Evolutionary conservation across 2,329 filamentous ascomycete species (phyloP).

Genomic region (Curvularia sp.): DNA sequence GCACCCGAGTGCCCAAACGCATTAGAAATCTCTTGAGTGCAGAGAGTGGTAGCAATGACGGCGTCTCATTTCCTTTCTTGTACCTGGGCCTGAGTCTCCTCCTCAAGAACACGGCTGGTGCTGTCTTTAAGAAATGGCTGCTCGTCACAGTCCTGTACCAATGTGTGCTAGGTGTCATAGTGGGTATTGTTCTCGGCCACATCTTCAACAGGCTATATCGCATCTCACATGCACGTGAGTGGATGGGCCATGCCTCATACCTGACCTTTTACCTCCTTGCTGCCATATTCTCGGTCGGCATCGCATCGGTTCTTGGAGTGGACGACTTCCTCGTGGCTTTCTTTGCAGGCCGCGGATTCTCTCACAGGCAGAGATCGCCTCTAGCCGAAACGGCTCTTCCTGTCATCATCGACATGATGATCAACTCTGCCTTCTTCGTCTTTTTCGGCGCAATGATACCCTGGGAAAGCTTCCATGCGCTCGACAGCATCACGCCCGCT

Average conservation of each 20-base stretch:
- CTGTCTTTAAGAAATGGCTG: slow-evolving; percentile 60
- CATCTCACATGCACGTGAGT: slow-evolving; percentile 55
- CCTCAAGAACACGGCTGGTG: slow-evolving; percentile 47
- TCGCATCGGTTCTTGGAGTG: slow-evolving; percentile 59
- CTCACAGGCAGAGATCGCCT: slow-evolving; percentile 61
- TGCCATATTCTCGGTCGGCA: slow-evolving; percentile 59
- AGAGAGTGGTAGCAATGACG: slow-evolving; percentile 65
- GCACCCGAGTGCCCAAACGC: slow-evolving; percentile 58
- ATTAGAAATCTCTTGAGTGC: slow-evolving; percentile 61
- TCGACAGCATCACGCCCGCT: slow-evolving; percentile 50
- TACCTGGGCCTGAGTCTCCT: slow-evolving; percentile 60
- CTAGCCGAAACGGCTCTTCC: slow-evolving; percentile 56
- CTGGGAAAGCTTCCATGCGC: slow-evolving; percentile 53
- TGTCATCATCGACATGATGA: slow-evolving; percentile 61
- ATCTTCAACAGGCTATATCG: slow-evolving; percentile 57
- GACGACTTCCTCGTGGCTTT: slow-evolving; percentile 66
- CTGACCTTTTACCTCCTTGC: slow-evolving; percentile 64
- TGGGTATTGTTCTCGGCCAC: slow-evolving; percentile 58
- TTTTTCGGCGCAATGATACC: slow-evolving; percentile 64
- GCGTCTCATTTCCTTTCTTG: slow-evolving; percentile 63
- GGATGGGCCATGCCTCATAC: slow-evolving; percentile 59
- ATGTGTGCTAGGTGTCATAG: slow-evolving; percentile 56
- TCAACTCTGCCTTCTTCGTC: slow-evolving; percentile 64
- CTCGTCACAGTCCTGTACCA: slow-evolving; percentile 64
- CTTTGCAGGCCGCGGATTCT: slow-evolving; percentile 62